Evolutionary conservation across 305 asterid species (phyloP), one percentile per base, ranked within the genome.

Genomic region (Vinca major): DNA sequence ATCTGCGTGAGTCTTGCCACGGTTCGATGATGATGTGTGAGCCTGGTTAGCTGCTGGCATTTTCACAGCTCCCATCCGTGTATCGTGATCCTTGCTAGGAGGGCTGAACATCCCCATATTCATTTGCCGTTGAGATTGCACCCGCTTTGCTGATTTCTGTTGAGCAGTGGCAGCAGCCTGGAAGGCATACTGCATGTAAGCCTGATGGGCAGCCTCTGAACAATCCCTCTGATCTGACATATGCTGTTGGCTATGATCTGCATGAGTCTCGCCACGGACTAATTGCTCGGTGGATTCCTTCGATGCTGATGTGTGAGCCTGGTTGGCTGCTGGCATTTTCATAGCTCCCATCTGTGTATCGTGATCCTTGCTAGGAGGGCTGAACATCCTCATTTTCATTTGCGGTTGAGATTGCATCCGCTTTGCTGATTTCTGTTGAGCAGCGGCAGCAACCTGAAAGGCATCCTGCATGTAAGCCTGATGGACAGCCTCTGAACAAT

Each of bases 381-480:
- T 86, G 78, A 88, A 80, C 77, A 87, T 80, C 74, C 90, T 92
- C 65, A 90, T 86, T 74, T 80, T 83, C 78, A 74, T 76, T 87
- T 91, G 99, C 75, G 82, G 95, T 78, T 88, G 99, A 66, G 89
- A 74, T 74, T 85, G 96, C 83, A 78, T 73, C 56, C 96, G 93
- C 56, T 79, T 26, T 75, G 83, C 78, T 67, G 98, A 79, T 81
- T 86, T 94, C 76, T 89, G 98, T 75, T 89, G 99, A 26, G 33
- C 33, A 26, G 33, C 33, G 40, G 84, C 83, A 1, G 33, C 33
- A 26, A 88, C 83, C 83, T 86, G 97, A 75, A 80, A 80, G 64
- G 89, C 89, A 58, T 84, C 0, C 33, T 26, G 33, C 33, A 26
- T 26, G 33, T 26, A 26, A 26, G 33, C 33, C 79, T 80, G 86